Base-by-base conservation (phyloP, 345 rosid species). In the Camelina neglecta region DNA sequence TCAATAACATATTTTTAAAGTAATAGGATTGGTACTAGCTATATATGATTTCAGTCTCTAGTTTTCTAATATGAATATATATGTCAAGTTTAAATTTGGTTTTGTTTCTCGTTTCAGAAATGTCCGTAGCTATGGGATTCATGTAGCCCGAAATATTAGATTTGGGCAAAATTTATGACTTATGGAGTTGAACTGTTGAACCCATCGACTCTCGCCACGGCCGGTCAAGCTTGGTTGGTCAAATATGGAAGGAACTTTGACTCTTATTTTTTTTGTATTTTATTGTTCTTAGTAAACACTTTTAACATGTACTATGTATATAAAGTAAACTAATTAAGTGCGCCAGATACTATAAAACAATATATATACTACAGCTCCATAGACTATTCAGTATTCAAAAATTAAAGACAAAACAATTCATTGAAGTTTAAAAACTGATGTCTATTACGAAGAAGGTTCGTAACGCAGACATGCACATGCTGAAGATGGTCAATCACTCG, bases 181-280 rank as follows among this genome's bases (percentile, higher is more conserved):
- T 39, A 8, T 41, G 44, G 44, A 36, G 3, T 36, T 8, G 44
- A 11, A 36, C 11, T 4, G n/a, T 53, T 21, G 31, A 11, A 53
- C 61, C 36, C 24, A 18, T 75, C 45, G 55, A 60, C 39, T 67
- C 16, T 39, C 3, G 54, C 29, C 45, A 23, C 38, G 38, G 29
- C 29, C 29, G 26, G 66, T 53, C 80, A 70, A 76, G 80, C 45
- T 6, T 71, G 38, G 55, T 47, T 63, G 61, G 80, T 77, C 80
- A 77, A 71, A 71, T 77, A 47, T 77, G 76, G 59, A 44, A 75
- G 68, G 11, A 58, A 35, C 70, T 44, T 62, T 53, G 69, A 75
- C 75, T 75, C 64, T 4, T 35, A 0, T 47, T 31, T 10, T 58
- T 29, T 29, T 29, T 29, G 31, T 26, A 5, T 47, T n/a, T 31